Conservation (phyloP, 345 rosid species). For the Geranium brycei region DNA sequence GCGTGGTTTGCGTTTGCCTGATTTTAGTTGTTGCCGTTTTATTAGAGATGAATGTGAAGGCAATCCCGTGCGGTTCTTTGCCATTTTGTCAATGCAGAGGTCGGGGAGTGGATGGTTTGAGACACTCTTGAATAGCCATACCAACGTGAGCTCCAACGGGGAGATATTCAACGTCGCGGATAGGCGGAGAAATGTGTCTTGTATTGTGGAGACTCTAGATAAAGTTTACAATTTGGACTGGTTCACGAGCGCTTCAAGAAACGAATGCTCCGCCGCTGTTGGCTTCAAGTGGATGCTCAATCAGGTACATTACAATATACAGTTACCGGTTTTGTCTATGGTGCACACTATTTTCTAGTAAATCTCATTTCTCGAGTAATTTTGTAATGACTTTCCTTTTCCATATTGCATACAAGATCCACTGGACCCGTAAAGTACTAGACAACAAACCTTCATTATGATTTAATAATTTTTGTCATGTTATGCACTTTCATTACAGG, state of each 20-base stretch:
- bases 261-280: constrained; percentile 86
- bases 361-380: constrained; percentile 1
- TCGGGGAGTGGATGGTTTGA: constrained; percentile 99
- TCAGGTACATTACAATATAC: constrained; percentile 36
- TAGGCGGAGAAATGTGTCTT: constrained; percentile 52
- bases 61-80: constrained; percentile 76
- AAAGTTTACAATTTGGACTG: constrained; percentile 81
- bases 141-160: constrained; percentile 84
- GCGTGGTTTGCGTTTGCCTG: neutral
- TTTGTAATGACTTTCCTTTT: neutral
- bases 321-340: no score
- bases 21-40: constrained; percentile 1
- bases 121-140: constrained; percentile 82
- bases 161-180: constrained; percentile 63
- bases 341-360: no score
- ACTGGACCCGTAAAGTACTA: neutral
- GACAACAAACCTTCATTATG: neutral
- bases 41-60: constrained; percentile 59
- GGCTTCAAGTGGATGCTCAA: constrained; percentile 99
- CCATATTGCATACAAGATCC: neutral
- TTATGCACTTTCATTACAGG: neutral
- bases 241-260: constrained; percentile 85
- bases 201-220: constrained; percentile 53
- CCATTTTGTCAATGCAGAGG: constrained; percentile 89
- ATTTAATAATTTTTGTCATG: neutral